A percentile compares a stretch with the other conserved stretches of the same genome.
Conservation (phyloP, 306 rosid genomes). For the Cajanus cajan region DNA sequence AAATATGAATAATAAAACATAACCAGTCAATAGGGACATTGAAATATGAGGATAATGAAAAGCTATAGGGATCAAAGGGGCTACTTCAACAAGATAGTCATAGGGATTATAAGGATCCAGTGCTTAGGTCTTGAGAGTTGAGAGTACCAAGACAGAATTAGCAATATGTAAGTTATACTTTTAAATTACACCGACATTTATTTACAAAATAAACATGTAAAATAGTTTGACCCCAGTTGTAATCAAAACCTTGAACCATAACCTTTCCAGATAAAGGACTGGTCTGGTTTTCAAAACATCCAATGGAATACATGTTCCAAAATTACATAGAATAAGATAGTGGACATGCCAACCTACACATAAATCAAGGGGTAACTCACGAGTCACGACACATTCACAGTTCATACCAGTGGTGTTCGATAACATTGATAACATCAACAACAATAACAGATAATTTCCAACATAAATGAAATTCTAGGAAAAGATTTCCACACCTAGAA, state of each 20-base stretch:
- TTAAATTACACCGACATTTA: no score
- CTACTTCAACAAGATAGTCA: not conserved
- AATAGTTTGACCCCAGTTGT: not conserved
- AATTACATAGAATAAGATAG: not conserved
- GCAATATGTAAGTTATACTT: no score
- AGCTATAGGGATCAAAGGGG: not conserved
- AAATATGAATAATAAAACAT: no score
- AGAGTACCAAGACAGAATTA: no score
- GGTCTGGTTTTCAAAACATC: not conserved
- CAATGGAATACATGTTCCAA: not conserved
- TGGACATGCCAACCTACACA: not conserved
- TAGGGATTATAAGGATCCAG: no score
- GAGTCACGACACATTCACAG: not conserved
- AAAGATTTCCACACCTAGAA: conserved; percentile 11
- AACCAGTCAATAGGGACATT: not conserved
- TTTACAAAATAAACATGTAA: no score
- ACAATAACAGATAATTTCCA: not conserved
- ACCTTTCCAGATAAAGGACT: not conserved
- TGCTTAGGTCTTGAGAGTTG: no score
- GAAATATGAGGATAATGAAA: not conserved
- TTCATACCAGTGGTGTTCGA: not conserved
- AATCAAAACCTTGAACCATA: not conserved
- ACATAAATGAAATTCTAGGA: conserved; percentile 6
- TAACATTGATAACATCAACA: no score
- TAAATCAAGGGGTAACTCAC: not conserved